Evolutionary conservation across 2,329 filamentous ascomycete genomes (phyloP).

Genomic region (Microsporum canis): DNA sequence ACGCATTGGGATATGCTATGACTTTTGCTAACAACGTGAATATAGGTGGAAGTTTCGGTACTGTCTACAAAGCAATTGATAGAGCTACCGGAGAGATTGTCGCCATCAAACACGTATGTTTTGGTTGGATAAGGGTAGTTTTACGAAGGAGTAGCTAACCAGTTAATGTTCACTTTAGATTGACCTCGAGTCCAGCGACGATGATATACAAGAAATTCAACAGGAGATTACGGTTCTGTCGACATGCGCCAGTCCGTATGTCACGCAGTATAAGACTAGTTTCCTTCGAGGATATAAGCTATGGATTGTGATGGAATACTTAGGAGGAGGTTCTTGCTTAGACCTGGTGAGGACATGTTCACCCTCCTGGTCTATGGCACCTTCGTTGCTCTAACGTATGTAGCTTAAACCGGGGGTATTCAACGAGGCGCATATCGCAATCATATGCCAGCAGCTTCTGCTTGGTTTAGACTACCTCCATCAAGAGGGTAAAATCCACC

Average conservation of each 20-base stretch:
- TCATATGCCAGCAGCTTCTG: slow-evolving; percentile 85
- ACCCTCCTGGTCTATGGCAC: neutral
- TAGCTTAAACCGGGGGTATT: slow-evolving; percentile 85
- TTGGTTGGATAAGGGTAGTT: neutral
- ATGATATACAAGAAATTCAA: slow-evolving; percentile 96
- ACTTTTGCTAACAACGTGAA: neutral
- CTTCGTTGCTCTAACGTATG: neutral
- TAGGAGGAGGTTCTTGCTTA: slow-evolving; percentile 88
- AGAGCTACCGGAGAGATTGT: slow-evolving; percentile 82
- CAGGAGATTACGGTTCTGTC: slow-evolving; percentile 92
- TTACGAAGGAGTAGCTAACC: neutral
- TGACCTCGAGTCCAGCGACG: slow-evolving; percentile 95
- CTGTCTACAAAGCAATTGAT: slow-evolving; percentile 94
- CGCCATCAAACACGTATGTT: slow-evolving; percentile 84
- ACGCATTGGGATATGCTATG: neutral
- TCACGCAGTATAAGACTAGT: slow-evolving; percentile 92
- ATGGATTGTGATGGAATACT: slow-evolving; percentile 99
- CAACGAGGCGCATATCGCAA: slow-evolving; percentile 79
- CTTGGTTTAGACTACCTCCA: slow-evolving; percentile 88
- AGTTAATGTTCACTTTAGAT: slow-evolving; percentile 49
- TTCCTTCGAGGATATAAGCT: slow-evolving; percentile 93
- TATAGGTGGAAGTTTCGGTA: slow-evolving; percentile 82
- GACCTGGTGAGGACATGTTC: slow-evolving; percentile 55
- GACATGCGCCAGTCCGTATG: slow-evolving; percentile 85
- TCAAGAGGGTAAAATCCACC: slow-evolving; percentile 85